phyloP scores from a whole-genome alignment of 345 rosid species.

The Rubroshorea leprosula region DNA sequence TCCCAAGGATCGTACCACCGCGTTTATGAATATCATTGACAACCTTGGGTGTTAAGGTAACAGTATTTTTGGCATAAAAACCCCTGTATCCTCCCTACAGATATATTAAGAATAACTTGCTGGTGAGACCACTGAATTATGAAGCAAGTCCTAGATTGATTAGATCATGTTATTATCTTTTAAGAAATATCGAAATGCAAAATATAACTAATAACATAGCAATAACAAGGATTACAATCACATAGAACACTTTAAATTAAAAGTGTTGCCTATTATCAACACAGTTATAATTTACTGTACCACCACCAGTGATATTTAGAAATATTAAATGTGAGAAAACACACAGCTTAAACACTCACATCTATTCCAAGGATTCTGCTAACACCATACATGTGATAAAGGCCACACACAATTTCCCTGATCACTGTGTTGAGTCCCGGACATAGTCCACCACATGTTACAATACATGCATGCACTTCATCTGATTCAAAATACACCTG shows the following conservation, averaged over 20 bases:
- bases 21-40: conserved; percentile 87
- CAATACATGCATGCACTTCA: conserved; percentile 88
- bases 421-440: conserved; percentile 94
- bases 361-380: conserved; percentile 63
- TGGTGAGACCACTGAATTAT: neutral
- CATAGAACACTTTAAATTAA: no score
- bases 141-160: neutral
- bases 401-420: conserved; percentile 78
- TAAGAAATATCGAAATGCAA: no score
- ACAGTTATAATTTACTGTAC: no score
- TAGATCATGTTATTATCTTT: neutral
- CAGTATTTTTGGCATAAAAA: conserved; percentile 69
- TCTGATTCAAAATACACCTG: conserved; percentile 45
- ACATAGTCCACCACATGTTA: conserved; percentile 93
- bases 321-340: no score
- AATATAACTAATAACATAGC: no score
- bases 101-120: conserved; percentile 4
- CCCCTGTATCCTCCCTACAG: conserved; percentile 81
- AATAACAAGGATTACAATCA: no score
- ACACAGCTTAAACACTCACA: conserved; percentile 34
- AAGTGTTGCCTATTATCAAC: no score
- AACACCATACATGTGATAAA: conserved; percentile 79
- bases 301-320: no score
- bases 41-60: conserved; percentile 45
- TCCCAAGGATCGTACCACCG: conserved; percentile 79